Evolutionary conservation across 163 green algal species (phyloP), one percentile per base, ranked within the genome.

Genomic region (Coccomyxa subellipsoidea): DNA sequence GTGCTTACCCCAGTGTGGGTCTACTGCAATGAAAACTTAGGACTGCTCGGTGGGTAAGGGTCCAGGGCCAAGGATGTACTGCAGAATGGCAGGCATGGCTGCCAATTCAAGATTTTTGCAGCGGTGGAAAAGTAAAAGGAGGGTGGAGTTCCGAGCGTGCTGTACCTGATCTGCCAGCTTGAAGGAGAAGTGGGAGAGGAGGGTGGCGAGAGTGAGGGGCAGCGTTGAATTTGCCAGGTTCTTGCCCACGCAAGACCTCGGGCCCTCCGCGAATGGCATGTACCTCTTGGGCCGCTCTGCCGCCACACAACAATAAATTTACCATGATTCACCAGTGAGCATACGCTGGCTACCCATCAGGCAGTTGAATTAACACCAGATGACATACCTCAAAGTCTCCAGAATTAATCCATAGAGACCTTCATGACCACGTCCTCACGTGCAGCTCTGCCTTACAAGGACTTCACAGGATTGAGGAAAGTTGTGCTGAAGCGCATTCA

Each of bases 181-280:
- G 80, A 84, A 84, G n/a, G 15, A 38, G 70, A 84, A 75, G 80
- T 40, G 53, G 10, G 38, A 75, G 27, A 84, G 70, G 38, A 84
- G 80, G 27, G 18, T 54, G 18, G 80, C 80, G 31, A 69, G 12
- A 6, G 80, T 84, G 47, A 47, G 69, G 18, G 34, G 31, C 70
- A 83, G 39, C 39, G 38, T 81, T 29, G 84, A 32, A 66, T 82
- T 77, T 40, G 83, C 83, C 76, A 87, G 76, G 15, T 47, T 72
- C 80, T 84, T 66, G 25, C 83, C 83, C 27, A 84, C 77, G 40
- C 83, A 87, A 76, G 79, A 81, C 66, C 85, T 77, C 0, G 71
- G 78, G 21, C 84, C 84, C 59, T 85, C 81, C 80, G 81, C 83
- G 34, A 88, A 88, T 4, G 84, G 84, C 54, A 85, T 82, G 81